Base-by-base conservation (phyloP, 202 grass and related monocot genomes). In the Zoysia matrella region DNA sequence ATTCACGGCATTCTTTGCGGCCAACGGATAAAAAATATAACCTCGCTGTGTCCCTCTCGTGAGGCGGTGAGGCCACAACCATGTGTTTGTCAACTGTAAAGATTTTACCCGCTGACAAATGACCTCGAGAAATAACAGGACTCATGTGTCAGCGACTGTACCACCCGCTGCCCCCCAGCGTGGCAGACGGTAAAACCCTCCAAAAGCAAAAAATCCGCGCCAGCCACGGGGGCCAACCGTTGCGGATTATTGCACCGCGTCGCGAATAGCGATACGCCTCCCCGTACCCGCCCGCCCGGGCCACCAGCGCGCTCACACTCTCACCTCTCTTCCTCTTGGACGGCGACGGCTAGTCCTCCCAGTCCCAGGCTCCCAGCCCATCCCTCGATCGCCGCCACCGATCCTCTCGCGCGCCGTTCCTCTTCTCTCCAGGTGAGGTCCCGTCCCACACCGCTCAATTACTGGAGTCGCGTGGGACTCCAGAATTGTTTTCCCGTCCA, bases 211-310 rank as follows among this genome's bases (percentile, higher is more conserved):
- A 30, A 30, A 30, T 30, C 22, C 22, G 22, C 22, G 22, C 22
- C 22, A 30, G 22, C 22, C 22, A 30, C 61, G 44, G 42, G n/a
- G 74, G 77, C 92, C 93, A 95, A 90, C 88, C 90, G 79, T 92
- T 88, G 68, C 63, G 52, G 41, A 66, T 66, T 66, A 44, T 66
- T 9, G 5, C 10, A 41, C 18, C 8, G 41, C 80, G 71, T 86
- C 60, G 62, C 48, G 49, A 6, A 48, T 40, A 56, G 30, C 61
- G 80, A 74, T 56, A 85, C 87, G 75, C 70, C 51, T 18, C 67
- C 53, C 79, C 15, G 11, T 45, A 6, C 48, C 42, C n/a, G 1
- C 39, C 8, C 10, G 13, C 69, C 7, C 60, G 9, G 22, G 22
- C 22, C 22, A 30, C 62, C 6, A 10, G 0, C 76, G 8, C 77